Base-by-base conservation (phyloP, 306 rosid species). In the Erythrophleum fordii region DNA sequence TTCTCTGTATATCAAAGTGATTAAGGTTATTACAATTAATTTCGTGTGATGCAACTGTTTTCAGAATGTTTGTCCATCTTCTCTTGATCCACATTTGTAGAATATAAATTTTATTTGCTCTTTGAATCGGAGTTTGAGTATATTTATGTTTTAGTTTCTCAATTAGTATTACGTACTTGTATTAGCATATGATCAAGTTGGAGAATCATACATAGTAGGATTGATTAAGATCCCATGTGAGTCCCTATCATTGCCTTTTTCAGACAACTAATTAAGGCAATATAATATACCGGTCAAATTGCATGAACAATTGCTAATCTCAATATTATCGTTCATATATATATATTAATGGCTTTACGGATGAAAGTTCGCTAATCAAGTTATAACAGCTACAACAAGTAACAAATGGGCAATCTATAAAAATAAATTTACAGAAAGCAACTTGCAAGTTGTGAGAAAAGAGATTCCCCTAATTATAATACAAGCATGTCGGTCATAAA, bases 41-140 rank as follows among this genome's bases (percentile, higher is more conserved):
- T 13, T 25, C n/a, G 18, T 5, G 66, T 5, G 28, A 4, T 45
- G 55, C 49, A 41, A 26, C 34, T 12, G 20, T 55, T n/a, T 26
- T 42, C 44, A 76, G 42, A 81, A 74, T 81, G 80, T 73, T 73
- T 74, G 69, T 11, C 18, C 60, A 73, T 17, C 6, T 6, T 6
- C 25, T 20, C 62, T 41, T 66, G 66, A 68, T 34, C 85, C 77
- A 69, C 48, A 59, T 11, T 35, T 41, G 49, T 67, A 41, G 45
- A 59, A 18, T 48, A 37, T 51, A 22, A 10, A 37, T 5, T 11
- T n/a, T 4, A 51, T 76, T 52, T 48, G 23, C 59, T 56, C 17
- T 31, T 46, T 55, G 29, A 18, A 2, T 6, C 22, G 45, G 71
- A 55, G 69, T 37, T 69, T 58, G 7, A 75, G 6, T n/a, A 12